Percentiles rank a stretch among this genome's conserved stretches.
Evolutionary conservation across 768 basidiomycete species (phyloP).

Genomic region (Tylopilus subfusipes): DNA sequence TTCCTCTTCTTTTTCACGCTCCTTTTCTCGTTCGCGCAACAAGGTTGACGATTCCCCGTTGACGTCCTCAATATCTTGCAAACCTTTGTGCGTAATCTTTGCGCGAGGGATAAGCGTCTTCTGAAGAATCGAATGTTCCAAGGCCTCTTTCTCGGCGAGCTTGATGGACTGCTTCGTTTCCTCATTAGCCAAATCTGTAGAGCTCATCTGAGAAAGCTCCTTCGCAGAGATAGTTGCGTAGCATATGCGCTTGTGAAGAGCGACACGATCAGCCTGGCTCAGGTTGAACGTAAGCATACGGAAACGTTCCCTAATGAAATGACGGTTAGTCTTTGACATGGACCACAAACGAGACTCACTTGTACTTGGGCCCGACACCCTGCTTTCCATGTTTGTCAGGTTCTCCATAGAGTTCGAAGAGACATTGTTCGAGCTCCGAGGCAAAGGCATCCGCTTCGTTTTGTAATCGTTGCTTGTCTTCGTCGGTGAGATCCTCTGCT

Average conservation of each 20-base stretch:
- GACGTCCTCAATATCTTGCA: conserved; percentile 84
- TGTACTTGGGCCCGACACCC: conserved; percentile 74
- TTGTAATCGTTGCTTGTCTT: conserved; percentile 53
- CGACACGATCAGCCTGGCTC: conserved; percentile 73
- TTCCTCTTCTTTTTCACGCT: conserved; percentile 62
- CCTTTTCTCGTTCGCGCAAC: conserved; percentile 47
- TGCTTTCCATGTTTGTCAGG: conserved; percentile 64
- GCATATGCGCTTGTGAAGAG: conserved; percentile 76
- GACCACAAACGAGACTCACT: conserved; percentile 44
- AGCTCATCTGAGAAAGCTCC: conserved; percentile 80
- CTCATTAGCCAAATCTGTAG: conserved; percentile 85
- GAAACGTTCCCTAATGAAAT: conserved; percentile 70
- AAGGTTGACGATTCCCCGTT: conserved; percentile 47
- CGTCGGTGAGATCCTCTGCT: conserved; percentile 54
- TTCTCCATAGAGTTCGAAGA: conserved; percentile 76
- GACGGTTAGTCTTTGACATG: conserved; percentile 4
- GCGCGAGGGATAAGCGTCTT: conserved; percentile 62
- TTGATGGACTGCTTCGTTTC: conserved; percentile 81
- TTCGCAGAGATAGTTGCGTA: conserved; percentile 60
- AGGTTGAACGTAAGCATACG: conserved; percentile 88
- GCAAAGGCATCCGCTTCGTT: conserved; percentile 62
- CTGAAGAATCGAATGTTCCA: conserved; percentile 81
- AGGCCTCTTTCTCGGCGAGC: conserved; percentile 74
- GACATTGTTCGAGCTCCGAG: conserved; percentile 66
- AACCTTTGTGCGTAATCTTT: conserved; percentile 90